Conservation (phyloP, 1,139 yeast genomes). For the Yamadazyma dendronema region DNA sequence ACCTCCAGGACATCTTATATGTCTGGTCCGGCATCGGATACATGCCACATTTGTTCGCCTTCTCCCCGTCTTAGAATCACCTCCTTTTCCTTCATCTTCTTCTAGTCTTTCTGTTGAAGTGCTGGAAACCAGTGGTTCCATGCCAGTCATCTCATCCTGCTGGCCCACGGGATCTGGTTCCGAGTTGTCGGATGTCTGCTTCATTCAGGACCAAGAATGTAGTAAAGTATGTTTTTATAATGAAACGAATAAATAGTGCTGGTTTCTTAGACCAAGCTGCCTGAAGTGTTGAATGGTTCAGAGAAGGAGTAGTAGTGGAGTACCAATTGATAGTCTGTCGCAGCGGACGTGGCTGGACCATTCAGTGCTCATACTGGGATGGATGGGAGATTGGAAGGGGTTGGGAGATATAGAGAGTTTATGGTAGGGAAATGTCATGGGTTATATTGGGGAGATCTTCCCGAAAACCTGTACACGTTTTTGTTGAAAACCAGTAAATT, state of each 20-base stretch:
- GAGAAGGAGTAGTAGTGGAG: too few relatives aligned
- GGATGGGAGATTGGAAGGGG: too few relatives aligned
- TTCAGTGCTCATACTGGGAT: too few relatives aligned
- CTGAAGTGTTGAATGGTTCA: too few relatives aligned
- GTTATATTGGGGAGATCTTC: too few relatives aligned
- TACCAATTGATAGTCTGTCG: too few relatives aligned
- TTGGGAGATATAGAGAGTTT: too few relatives aligned
- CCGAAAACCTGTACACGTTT: too few relatives aligned
- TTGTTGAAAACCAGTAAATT: too few relatives aligned
- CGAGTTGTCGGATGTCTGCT: neutral
- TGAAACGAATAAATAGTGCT: neutral
- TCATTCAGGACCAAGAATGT: neutral
- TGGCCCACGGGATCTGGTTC: neutral
- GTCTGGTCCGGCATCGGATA: constrained; percentile 70
- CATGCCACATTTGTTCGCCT: constrained; percentile 50
- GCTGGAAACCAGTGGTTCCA: neutral
- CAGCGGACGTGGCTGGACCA: too few relatives aligned
- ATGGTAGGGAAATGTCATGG: too few relatives aligned
- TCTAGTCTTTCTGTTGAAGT: neutral
- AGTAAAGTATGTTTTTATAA: neutral
- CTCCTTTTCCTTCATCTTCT: constrained; percentile 4
- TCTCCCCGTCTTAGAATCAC: constrained; percentile 8
- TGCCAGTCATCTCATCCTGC: neutral
- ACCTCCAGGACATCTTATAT: constrained; percentile 81
- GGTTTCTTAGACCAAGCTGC: too few relatives aligned